Percentiles rank a stretch among this genome's conserved stretches.
These are phyloP conservation scores for Phaeotremella fagi DNA, from an alignment of 768 basidiomycete species.

Conservation along the genomic window DNA sequence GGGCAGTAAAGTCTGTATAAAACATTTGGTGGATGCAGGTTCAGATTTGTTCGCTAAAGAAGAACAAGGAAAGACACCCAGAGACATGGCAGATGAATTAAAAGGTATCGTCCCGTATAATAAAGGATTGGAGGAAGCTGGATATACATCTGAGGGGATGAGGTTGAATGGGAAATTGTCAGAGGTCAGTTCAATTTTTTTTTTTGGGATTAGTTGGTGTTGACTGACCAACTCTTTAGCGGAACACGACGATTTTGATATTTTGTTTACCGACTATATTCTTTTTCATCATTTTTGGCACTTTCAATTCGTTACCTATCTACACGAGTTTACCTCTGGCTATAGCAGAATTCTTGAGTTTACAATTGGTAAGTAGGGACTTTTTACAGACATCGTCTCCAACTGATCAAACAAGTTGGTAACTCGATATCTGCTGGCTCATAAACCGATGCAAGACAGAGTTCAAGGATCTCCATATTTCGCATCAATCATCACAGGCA, in stretches of 20 bases:
- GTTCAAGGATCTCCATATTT: slow-evolving; percentile 88
- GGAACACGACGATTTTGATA: slow-evolving; percentile 74
- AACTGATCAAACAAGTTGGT: slow-evolving; percentile 10
- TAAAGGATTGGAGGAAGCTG: slow-evolving; percentile 80
- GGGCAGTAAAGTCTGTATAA: slow-evolving; percentile 82
- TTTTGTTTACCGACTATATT: slow-evolving; percentile 73
- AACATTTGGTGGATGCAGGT: slow-evolving; percentile 76
- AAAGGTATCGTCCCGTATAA: slow-evolving; percentile 88
- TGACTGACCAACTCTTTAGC: slow-evolving; percentile 50
- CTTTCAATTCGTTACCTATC: slow-evolving; percentile 77
- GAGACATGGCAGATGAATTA: slow-evolving; percentile 90
- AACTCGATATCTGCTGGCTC: slow-evolving; percentile 53
- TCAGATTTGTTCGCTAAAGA: slow-evolving; percentile 77
- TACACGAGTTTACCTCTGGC: slow-evolving; percentile 81
- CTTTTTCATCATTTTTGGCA: slow-evolving; percentile 77
- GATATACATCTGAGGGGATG: slow-evolving; percentile 55
- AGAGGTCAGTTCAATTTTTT: slow-evolving; percentile 63
- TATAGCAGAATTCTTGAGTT: slow-evolving; percentile 78
- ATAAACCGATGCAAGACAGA: slow-evolving; percentile 77
- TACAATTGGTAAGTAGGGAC: slow-evolving; percentile 75
- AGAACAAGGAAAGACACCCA: slow-evolving; percentile 74
- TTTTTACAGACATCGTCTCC: background rate
- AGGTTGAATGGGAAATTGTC: slow-evolving; percentile 69
- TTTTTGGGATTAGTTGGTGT: too few relatives aligned
- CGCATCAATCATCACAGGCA: slow-evolving; percentile 78